A percentile compares a stretch with the other conserved stretches of the same genome.
Conservation (phyloP, 164 flowering plant genomes). For the Vitis labrusca region DNA sequence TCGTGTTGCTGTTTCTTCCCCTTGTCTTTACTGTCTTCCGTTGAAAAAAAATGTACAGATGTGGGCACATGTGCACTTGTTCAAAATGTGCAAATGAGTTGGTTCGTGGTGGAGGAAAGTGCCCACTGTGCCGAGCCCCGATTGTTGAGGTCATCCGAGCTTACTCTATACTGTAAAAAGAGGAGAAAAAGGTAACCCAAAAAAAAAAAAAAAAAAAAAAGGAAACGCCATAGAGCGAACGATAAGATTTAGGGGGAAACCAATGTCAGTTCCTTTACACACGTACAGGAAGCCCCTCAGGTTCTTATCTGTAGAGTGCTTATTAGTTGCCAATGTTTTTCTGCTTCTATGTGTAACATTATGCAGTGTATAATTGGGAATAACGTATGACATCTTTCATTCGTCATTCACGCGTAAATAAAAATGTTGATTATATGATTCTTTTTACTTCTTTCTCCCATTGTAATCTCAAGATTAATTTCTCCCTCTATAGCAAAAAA, state of each 20-base stretch:
- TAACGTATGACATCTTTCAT: slow-evolving; percentile 28
- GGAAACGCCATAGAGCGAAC: slow-evolving; percentile 3
- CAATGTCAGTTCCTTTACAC: background rate
- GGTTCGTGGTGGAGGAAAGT: slow-evolving; percentile 81
- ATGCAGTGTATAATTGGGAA: slow-evolving; percentile 35
- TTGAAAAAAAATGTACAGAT: slow-evolving; percentile 48
- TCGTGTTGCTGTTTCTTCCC: background rate
- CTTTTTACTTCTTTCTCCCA: slow-evolving; percentile 5
- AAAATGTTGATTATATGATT: slow-evolving; percentile 13
- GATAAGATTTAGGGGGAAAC: slow-evolving; percentile 10
- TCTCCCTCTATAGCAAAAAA: too few species aligned
- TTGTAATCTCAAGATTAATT: too few species aligned
- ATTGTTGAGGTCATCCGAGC: slow-evolving; percentile 91
- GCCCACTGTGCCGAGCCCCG: slow-evolving; percentile 97
- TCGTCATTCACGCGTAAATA: slow-evolving; percentile 40
- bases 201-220: slow-evolving; percentile 9
- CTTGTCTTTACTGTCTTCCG: background rate
- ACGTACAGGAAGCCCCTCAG: slow-evolving; percentile 14
- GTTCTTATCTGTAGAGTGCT: slow-evolving; percentile 21
- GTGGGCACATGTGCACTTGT: slow-evolving; percentile 99
- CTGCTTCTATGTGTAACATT: slow-evolving; percentile 26
- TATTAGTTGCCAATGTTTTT: slow-evolving; percentile 25
- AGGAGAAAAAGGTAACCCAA: background rate
- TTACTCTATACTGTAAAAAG: slow-evolving; percentile 75
- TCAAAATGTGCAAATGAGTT: slow-evolving; percentile 89